Conservation (phyloP, 169 alveolate species). For the Amoebophrya sp. region DNA sequence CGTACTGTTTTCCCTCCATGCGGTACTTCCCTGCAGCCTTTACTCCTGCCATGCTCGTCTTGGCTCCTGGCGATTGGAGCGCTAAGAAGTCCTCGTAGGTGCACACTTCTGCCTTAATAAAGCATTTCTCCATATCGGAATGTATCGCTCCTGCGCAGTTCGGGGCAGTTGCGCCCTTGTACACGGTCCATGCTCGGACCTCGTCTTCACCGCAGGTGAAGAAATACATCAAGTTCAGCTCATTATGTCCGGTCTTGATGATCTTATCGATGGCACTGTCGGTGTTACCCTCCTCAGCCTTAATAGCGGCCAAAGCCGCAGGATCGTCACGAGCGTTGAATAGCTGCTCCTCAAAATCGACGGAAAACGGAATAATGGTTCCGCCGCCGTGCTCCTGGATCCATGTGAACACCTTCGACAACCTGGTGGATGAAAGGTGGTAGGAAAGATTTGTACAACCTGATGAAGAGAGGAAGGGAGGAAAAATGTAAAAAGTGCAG, state of each 20-base stretch:
- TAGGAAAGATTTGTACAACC: no score
- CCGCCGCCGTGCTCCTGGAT: conserved; percentile 93
- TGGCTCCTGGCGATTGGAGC: neutral
- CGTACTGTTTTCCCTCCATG: neutral
- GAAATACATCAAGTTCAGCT: conserved; percentile 88
- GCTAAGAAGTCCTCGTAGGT: conserved; percentile 77
- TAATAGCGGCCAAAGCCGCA: conserved; percentile 36
- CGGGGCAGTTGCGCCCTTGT: conserved; percentile 89
- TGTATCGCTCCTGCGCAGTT: conserved; percentile 65
- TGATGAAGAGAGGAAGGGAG: no score
- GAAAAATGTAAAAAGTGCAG: no score
- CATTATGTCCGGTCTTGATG: conserved; percentile 90
- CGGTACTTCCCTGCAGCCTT: neutral
- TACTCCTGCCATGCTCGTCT: neutral
- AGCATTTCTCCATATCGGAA: conserved; percentile 95
- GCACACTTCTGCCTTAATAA: conserved; percentile 95
- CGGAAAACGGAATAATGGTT: conserved; percentile 95
- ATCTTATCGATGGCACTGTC: conserved; percentile 79
- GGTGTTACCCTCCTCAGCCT: neutral
- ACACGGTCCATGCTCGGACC: conserved; percentile 87
- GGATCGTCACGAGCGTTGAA: conserved; percentile 76
- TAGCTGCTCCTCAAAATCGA: conserved; percentile 86
- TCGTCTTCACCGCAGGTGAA: conserved; percentile 99
- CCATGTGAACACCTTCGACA: conserved; percentile 89
- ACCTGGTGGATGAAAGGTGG: no score